Evolutionary conservation across 139 green algal genomes (phyloP).

Genomic region (Chlorella sp.): DNA sequence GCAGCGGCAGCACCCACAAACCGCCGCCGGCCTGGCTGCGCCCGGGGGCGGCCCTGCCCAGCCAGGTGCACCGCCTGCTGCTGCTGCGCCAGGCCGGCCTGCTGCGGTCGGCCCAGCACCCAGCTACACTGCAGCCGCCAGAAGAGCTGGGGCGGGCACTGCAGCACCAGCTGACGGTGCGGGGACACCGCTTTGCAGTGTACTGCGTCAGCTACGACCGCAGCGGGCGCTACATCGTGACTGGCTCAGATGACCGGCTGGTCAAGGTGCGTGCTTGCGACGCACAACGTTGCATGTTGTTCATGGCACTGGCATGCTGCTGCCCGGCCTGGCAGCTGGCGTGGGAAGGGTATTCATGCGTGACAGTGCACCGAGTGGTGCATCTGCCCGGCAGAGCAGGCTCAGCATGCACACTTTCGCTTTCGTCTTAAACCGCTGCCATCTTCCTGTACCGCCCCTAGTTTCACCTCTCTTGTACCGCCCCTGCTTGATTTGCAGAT

Average conservation of each 20-base stretch:
- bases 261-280: conserved; percentile 73
- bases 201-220: conserved; percentile 80
- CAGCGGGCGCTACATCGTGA: conserved; percentile 67
- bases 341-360: too few species aligned
- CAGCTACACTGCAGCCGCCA: conserved; percentile 36
- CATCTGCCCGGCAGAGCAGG: too few species aligned
- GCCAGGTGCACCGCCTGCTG: conserved; percentile 21
- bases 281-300: too few species aligned
- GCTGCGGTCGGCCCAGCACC: neutral
- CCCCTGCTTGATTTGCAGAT: conserved; percentile 63
- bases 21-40: neutral
- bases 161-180: conserved; percentile 66
- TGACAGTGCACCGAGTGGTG: too few species aligned
- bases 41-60: neutral
- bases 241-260: conserved; percentile 84
- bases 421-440: too few species aligned
- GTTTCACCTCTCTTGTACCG: too few species aligned
- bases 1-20: neutral
- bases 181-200: conserved; percentile 76
- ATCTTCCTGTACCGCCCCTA: neutral
- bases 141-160: conserved; percentile 26
- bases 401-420: too few species aligned
- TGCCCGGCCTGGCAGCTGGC: too few species aligned
- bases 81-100: conserved; percentile 2
- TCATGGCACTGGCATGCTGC: too few species aligned